Base-by-base conservation (phyloP, 75 land plant species). In the Sequoiadendron giganteum region DNA sequence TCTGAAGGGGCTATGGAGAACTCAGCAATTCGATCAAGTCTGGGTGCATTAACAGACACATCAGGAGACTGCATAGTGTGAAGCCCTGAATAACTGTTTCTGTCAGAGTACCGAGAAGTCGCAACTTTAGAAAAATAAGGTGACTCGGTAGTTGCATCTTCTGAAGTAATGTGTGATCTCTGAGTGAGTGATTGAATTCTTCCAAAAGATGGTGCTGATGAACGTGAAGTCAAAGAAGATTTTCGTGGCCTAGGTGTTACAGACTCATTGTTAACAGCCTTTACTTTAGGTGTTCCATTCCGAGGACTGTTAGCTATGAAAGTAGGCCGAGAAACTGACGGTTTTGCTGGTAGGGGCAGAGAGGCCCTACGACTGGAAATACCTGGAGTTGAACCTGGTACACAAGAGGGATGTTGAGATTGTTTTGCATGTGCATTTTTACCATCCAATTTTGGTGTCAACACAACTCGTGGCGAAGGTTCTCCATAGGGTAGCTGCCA, bases 41-140 rank as follows among this genome's bases (percentile, higher is more conserved):
- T 90, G 49, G 98, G 98, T 16, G 97, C 91, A 88, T 96, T 96
- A 30, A 96, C 94, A 3, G 98, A 96, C 56, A 96, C 94, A 91
- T 95, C 93, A 61, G 98, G 97, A 21, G 98, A 96, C 19, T 91
- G 56, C 54, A 93, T 72, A 10, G 86, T 40, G 6, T 73, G 87
- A 47, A 92, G 75, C 34, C 87, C 42, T 52, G 88, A 85, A 72
- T 49, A 48, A 85, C 30, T 92, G 30, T 87, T 79, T 73, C 83
- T 90, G 78, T 38, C 68, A 38, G 89, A 85, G 25, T 85, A 68
- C 32, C 54, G 48, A 32, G 87, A 61, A 32, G 28, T 70, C 15
- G 19, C 4, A 43, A n/a, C 49, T 42, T 55, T 86, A 5, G 32
- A 30, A 81, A 73, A n/a, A 70, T 39, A 70, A 43, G 65, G 76